phyloP scores from a whole-genome alignment of 73 alveolate genomes.

The Tetrahymena borealis region DNA sequence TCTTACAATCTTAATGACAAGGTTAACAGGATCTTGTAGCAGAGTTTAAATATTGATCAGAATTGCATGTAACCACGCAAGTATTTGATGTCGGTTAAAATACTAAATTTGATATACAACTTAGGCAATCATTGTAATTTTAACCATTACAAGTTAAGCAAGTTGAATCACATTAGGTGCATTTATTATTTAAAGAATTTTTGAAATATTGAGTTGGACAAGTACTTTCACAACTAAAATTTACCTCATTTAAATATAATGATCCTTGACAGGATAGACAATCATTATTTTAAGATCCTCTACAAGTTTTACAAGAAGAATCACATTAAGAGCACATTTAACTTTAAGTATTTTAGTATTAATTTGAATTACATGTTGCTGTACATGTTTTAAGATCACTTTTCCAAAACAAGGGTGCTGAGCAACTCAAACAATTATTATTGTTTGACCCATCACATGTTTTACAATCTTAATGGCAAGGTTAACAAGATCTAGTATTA shows the following conservation, averaged over 20 bases:
- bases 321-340: neutral
- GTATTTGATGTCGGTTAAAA: too few relatives aligned
- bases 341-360: neutral
- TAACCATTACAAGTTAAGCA: too few relatives aligned
- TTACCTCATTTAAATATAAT: neutral
- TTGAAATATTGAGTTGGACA: neutral
- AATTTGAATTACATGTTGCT: neutral
- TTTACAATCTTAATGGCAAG: neutral
- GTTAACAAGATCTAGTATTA: too few relatives aligned
- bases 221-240: neutral
- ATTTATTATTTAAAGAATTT: neutral
- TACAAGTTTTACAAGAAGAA: neutral
- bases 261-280: neutral
- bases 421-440: neutral
- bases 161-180: neutral
- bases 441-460: neutral
- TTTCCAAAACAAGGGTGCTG: neutral
- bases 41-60: too few relatives aligned
- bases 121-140: too few relatives aligned
- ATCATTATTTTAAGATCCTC: neutral
- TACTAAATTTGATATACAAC: too few relatives aligned
- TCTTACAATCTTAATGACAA: too few relatives aligned
- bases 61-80: too few relatives aligned
- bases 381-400: neutral
- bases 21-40: too few relatives aligned